phyloP scores from a whole-genome alignment of 345 rosid species.

The Iberis pinnata region DNA sequence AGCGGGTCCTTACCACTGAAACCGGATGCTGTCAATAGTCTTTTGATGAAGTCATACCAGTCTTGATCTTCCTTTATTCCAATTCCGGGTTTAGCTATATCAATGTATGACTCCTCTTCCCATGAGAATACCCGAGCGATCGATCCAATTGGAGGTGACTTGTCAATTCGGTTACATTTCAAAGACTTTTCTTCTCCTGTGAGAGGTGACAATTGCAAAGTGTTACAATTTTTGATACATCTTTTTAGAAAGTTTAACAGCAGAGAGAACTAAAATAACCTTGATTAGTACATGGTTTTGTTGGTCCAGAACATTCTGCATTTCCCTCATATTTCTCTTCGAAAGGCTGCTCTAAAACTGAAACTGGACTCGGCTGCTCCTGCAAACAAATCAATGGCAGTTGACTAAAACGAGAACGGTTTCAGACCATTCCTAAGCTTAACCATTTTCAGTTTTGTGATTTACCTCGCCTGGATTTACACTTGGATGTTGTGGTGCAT shows the following conservation, averaged over 20 bases:
- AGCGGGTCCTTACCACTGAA: constrained; percentile 37
- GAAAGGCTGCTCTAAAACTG: constrained; percentile 68
- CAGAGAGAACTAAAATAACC: constrained; percentile 34
- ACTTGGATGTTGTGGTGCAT: constrained; percentile 27
- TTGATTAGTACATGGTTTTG: constrained; percentile 29
- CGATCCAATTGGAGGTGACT: constrained; percentile 68
- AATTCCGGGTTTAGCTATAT: constrained; percentile 31
- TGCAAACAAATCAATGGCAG: constrained; percentile 37
- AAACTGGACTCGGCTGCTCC: constrained; percentile 93
- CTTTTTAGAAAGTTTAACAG: neutral
- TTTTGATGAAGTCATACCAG: constrained; percentile 51
- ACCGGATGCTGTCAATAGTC: constrained; percentile 48
- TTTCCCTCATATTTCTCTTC: constrained; percentile 50
- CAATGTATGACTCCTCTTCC: constrained; percentile 43
- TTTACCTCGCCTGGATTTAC: constrained; percentile 48
- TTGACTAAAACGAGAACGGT: constrained; percentile 16
- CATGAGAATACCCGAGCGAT: constrained; percentile 52
- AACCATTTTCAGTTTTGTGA: constrained; percentile 6
- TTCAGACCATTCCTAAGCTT: neutral
- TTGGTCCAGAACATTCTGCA: constrained; percentile 32
- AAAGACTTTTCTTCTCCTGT: constrained; percentile 45
- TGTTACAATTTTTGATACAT: neutral
- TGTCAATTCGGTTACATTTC: constrained; percentile 67
- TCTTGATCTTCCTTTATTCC: constrained; percentile 49
- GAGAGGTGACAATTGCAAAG: constrained; percentile 7